Base-by-base conservation (phyloP, 2,329 filamentous ascomycete genomes). In the Microsporum ferrugineum region DNA sequence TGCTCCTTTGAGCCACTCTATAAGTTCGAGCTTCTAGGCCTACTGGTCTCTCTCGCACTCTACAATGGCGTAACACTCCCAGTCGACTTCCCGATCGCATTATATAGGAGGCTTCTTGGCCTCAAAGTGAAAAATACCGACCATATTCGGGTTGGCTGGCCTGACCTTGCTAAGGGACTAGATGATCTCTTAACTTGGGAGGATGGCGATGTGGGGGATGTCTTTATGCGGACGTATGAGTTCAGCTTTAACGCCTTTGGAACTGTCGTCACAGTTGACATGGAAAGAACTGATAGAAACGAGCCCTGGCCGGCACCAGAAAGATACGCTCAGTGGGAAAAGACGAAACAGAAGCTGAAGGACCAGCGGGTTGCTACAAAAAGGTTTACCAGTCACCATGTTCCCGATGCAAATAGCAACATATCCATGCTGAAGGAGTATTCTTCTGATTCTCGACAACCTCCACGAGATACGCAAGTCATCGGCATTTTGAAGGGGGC, bases 1-100 rank as follows among this genome's bases (percentile, higher is more conserved):
- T 84, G 86, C 4, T 89, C 90, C 3, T 75, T 89, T 5, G 91
- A 95, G 63, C 89, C 90, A 1, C 78, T 88, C 5, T 94, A 92
- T 83, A 94, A 94, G 70, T 97, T 88, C 68, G 90, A 97, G 72
- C 81, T 97, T 23, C 79, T 96, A 36, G 94, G 94, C 0, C 75
- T 96, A 8, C 76, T 97, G n/a, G 80, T 96, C 65, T 95, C 89
- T 0, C 79, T 99, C 17, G 94, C 94, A 3, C 77, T 97, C 3
- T 96, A 94, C 75, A 99, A 99, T 66, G 92, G 92, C 1, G 79
- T 97, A 29, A 96, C 91, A 0, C 78, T 99, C 0, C 94, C 94
- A 0, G 82, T 97, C 47, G 95, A 88, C 1, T 94, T 99, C 63
- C 94, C 94, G 0, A 82, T 84, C 61, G 88, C 86, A 0, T 81